Conservation (phyloP, 2,329 filamentous ascomycete species). For the Thielaviopsis ethacetica region DNA sequence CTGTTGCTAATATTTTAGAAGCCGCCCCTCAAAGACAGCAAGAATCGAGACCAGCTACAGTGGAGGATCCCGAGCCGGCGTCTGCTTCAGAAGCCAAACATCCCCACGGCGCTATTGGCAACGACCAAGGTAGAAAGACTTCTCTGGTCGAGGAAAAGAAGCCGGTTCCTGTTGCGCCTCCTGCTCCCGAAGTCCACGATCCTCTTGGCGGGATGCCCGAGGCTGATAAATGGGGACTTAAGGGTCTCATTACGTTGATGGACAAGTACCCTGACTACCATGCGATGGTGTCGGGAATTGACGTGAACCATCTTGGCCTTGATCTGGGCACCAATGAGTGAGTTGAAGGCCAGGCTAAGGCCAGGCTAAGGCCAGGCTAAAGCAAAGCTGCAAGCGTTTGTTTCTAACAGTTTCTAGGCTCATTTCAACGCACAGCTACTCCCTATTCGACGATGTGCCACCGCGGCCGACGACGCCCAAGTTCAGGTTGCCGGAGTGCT, state of each 20-base stretch:
- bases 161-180: constrained; percentile 15
- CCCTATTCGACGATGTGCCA: constrained; percentile 42
- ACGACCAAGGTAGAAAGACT: constrained; percentile 20
- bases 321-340: constrained; percentile 43
- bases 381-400: not conserved
- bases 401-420: constrained; percentile 21
- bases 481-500: constrained; percentile 47
- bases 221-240: constrained; percentile 47
- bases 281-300: constrained; percentile 42
- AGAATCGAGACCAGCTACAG: constrained; percentile 16
- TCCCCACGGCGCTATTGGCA: constrained; percentile 31
- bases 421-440: constrained; percentile 44
- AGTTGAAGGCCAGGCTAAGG: too few relatives aligned
- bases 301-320: constrained; percentile 38
- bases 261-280: constrained; percentile 48
- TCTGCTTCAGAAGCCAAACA: constrained; percentile 22
- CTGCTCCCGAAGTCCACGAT: constrained; percentile 31
- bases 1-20: not conserved
- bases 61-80: constrained; percentile 27
- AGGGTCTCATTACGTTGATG: constrained; percentile 46
- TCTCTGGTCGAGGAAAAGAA: constrained; percentile 28
- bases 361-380: not conserved
- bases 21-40: constrained; percentile 7
- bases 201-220: constrained; percentile 45
- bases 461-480: constrained; percentile 40